Percentiles rank a stretch among this genome's conserved stretches.
phyloP scores from a whole-genome alignment of 2,329 filamentous ascomycete genomes.

The Aspergillus phoenicis region DNA sequence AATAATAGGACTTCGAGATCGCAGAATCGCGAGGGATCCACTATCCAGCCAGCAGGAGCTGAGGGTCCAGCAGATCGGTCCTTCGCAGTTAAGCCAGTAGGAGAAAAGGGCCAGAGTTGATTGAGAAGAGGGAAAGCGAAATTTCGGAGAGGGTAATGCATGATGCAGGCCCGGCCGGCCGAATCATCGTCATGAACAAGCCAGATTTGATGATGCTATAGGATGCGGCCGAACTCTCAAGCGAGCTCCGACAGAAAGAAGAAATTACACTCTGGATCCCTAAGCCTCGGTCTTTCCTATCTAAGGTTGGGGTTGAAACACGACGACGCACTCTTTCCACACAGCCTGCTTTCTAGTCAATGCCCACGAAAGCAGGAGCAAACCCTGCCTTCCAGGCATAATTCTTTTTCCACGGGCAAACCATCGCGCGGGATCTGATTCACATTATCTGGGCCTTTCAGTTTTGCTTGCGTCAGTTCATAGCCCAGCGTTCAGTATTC shows the following conservation, averaged over 20 bases:
- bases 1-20: background rate
- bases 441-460: no score
- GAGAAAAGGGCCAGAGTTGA: background rate
- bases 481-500: background rate
- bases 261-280: background rate
- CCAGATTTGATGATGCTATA: background rate
- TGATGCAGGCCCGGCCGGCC: background rate
- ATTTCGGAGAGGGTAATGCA: background rate
- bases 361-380: background rate
- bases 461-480: no score
- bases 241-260: conserved; percentile 11
- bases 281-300: conserved; percentile 13
- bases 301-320: conserved; percentile 9
- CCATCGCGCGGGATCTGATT: background rate
- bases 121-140: background rate
- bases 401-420: background rate
- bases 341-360: background rate
- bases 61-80: background rate
- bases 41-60: background rate
- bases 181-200: background rate
- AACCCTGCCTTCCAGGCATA: background rate
- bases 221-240: background rate
- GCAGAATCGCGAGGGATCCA: background rate
- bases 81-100: background rate
- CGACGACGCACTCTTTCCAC: no score